Percentiles rank a stretch among this genome's conserved stretches.
These are phyloP conservation scores for Vitis hybrid DNA, from an alignment of 177 flowering plant genomes.

Conservation along the genomic window DNA sequence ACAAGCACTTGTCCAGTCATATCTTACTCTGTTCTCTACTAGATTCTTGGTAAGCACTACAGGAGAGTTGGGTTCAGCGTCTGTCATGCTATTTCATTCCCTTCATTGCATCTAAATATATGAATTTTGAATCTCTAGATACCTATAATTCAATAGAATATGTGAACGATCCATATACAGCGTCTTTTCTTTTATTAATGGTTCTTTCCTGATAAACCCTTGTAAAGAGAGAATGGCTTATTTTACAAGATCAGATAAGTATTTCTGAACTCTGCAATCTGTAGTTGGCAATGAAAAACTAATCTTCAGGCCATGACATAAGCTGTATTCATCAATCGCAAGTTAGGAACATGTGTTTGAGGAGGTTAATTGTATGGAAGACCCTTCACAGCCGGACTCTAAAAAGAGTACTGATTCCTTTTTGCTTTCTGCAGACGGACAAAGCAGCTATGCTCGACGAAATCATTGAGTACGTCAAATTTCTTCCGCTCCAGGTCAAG, in stretches of 20 bases:
- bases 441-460: slow-evolving; percentile 54
- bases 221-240: background rate
- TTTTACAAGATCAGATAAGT: background rate
- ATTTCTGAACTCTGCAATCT: background rate
- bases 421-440: slow-evolving; percentile 36
- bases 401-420: background rate
- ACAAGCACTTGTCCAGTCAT: too few relatives aligned
- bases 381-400: background rate
- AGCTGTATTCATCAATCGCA: background rate
- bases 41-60: too few relatives aligned
- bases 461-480: slow-evolving; percentile 48
- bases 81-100: too few relatives aligned
- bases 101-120: too few relatives aligned
- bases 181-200: too few relatives aligned
- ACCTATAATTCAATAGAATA: too few relatives aligned
- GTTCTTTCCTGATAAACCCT: background rate
- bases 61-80: too few relatives aligned
- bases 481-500: slow-evolving; percentile 47
- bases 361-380: too few relatives aligned
- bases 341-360: background rate
- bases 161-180: too few relatives aligned
- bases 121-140: too few relatives aligned
- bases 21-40: too few relatives aligned
- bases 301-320: background rate
- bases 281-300: background rate